Evolutionary conservation across 192 early-diverging fungal genomes (phyloP).

Genomic region (Podila epigama): DNA sequence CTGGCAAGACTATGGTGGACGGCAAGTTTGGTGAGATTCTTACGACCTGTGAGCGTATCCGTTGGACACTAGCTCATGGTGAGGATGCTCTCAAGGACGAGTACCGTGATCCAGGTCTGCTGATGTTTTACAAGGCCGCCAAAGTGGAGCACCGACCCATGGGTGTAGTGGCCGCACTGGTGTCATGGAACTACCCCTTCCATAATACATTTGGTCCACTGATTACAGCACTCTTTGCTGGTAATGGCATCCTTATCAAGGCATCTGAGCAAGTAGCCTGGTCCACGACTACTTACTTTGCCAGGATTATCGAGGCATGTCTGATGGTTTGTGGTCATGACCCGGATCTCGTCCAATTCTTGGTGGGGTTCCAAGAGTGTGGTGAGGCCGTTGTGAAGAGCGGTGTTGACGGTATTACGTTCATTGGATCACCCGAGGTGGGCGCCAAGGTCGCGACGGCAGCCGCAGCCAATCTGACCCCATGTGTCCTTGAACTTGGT

Average conservation of each 20-base stretch:
- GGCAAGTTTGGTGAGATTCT: conserved; percentile 86
- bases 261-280: conserved; percentile 86
- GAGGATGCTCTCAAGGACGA: conserved; percentile 73
- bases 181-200: conserved; percentile 92
- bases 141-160: conserved; percentile 81
- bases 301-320: conserved; percentile 68
- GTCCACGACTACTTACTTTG: conserved; percentile 72
- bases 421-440: conserved; percentile 87
- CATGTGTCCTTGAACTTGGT: conserved; percentile 88
- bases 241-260: conserved; percentile 88
- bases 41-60: conserved; percentile 77
- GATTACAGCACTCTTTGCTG: conserved; percentile 82
- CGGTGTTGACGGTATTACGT: conserved; percentile 79
- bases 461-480: conserved; percentile 77
- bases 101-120: conserved; percentile 67
- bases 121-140: conserved; percentile 81
- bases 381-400: conserved; percentile 76
- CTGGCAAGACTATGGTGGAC: conserved; percentile 86
- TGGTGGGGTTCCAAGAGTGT: conserved; percentile 83
- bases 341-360: conserved; percentile 79
- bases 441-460: conserved; percentile 79
- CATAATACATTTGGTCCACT: conserved; percentile 82
- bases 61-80: conserved; percentile 82
- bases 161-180: conserved; percentile 82
- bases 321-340: conserved; percentile 77